Percentiles rank a stretch among this genome's conserved stretches.
phyloP scores from a whole-genome alignment of 1,284 basidiomycete species.

The Peniophora sp. region DNA sequence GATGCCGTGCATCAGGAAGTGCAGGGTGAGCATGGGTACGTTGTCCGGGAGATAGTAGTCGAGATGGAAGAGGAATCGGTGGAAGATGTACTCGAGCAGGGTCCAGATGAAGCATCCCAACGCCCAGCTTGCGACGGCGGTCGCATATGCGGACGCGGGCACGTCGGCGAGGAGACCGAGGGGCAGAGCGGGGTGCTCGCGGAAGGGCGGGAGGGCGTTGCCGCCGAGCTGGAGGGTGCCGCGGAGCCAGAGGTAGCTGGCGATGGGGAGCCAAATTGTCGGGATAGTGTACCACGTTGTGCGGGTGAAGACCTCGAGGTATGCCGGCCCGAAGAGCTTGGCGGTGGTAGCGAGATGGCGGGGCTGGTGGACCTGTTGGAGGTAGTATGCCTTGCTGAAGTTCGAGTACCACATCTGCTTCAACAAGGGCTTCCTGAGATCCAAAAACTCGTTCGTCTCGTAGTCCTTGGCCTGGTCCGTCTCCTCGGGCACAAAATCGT shows the following conservation, averaged over 20 bases:
- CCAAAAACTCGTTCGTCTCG: constrained; percentile 88
- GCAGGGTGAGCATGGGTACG: constrained; percentile 74
- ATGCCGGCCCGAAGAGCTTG: constrained; percentile 76
- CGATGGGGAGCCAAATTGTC: constrained; percentile 86
- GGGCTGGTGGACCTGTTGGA: constrained; percentile 95
- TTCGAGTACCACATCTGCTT: constrained; percentile 79
- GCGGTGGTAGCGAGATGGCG: constrained; percentile 86
- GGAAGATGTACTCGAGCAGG: constrained; percentile 89
- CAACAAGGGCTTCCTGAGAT: constrained; percentile 82
- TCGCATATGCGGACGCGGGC: constrained; percentile 36
- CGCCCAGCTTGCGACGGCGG: constrained; percentile 62
- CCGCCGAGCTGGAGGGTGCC: constrained; percentile 78
- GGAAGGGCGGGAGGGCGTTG: constrained; percentile 47
- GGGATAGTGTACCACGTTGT: constrained; percentile 97
- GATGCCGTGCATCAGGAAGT: constrained; percentile 93
- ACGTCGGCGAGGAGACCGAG: constrained; percentile 36
- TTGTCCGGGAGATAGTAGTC: constrained; percentile 86
- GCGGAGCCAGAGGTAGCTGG: constrained; percentile 73
- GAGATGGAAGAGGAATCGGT: constrained; percentile 97
- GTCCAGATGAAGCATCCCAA: constrained; percentile 92
- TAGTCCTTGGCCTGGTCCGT: constrained; percentile 76
- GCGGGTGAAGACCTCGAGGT: constrained; percentile 84
- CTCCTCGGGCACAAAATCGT: constrained; percentile 85
- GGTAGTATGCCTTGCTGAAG: constrained; percentile 92
- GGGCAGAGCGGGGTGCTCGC: constrained; percentile 46